phyloP scores from a whole-genome alignment of 495 filamentous ascomycete genomes.

The Daldinia decipiens region DNA sequence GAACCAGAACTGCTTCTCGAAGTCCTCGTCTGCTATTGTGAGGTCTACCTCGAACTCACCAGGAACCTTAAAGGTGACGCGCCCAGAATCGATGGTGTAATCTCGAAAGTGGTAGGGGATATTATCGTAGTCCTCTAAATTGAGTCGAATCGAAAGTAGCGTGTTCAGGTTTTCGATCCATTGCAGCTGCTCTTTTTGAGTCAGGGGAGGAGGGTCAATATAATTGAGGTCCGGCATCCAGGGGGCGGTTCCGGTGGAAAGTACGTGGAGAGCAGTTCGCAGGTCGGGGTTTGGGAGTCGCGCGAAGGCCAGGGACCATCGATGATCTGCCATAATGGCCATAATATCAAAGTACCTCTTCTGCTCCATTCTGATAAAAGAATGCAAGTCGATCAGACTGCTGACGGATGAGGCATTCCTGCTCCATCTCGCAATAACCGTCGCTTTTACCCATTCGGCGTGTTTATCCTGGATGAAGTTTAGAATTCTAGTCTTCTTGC shows the following conservation, averaged over 20 bases:
- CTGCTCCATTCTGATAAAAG: conserved; percentile 71
- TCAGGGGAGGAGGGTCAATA: conserved; percentile 76
- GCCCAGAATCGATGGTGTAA: conserved; percentile 78
- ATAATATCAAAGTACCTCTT: conserved; percentile 65
- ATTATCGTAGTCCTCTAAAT: conserved; percentile 79
- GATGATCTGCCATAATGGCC: conserved; percentile 72
- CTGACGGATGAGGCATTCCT: conserved; percentile 78
- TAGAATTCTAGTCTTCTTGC: conserved; percentile 81
- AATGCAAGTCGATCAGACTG: conserved; percentile 83
- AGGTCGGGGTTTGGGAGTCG: conserved; percentile 88
- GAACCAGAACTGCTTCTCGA: conserved; percentile 85
- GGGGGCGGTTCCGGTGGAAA: conserved; percentile 76
- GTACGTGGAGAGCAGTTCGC: conserved; percentile 83
- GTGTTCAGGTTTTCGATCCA: conserved; percentile 83
- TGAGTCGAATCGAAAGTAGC: conserved; percentile 79
- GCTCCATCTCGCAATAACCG: conserved; percentile 90
- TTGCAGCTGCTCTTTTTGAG: conserved; percentile 69
- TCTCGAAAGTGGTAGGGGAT: conserved; percentile 77
- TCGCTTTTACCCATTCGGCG: conserved; percentile 81
- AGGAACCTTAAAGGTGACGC: conserved; percentile 83
- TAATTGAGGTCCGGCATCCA: conserved; percentile 87
- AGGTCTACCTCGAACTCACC: conserved; percentile 94
- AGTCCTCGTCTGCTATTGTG: conserved; percentile 83
- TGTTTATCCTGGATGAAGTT: conserved; percentile 71
- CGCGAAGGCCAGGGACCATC: conserved; percentile 69